Evolutionary conservation across 352 stramenopile genomes (phyloP), one percentile per base, ranked within the genome.

Genomic region (Pythium utonaiense): DNA sequence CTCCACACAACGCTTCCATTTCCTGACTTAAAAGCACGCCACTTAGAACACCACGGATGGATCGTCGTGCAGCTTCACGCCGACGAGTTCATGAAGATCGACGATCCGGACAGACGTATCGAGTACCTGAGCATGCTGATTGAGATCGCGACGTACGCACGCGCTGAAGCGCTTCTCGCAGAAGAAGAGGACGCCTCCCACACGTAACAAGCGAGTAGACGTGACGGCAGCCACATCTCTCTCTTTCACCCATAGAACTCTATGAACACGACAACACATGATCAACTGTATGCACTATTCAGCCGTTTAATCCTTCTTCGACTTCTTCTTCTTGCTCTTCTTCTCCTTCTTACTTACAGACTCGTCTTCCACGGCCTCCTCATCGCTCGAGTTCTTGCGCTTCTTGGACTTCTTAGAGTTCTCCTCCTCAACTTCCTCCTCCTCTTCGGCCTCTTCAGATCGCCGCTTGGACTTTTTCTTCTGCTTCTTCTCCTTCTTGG

Each of bases 61-160:
- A 81, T 82, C 25, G 71, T 90, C 38, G 86, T 91, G 51, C 71
- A 89, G 49, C 53, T 91, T 14, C 75, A 78, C 17, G 70, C 70
- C 3, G 70, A 84, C 48, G 68, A 67, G 33, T 89, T 89, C 49
- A 62, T 79, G 62, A 45, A 80, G n/a, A 67, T 90, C 5, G 48
- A 62, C 12, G 77, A 65, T 21, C 51, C 75, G 13, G 74, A 88
- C 16, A 70, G 83, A 33, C 76, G 82, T 22, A 67, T 74, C 30
- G 69, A 80, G 58, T 74, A 89, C 56, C 55, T 91, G 51, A 87
- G 76, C 33, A 86, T 86, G 70, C 51, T 87, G 40, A 71, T 91
- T 56, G 82, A 91, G 60, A 77, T 91, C 17, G 82, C 78, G 19
- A 83, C 67, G 30, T 70, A 70, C 40, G 61, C 63, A 22, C 57